Evolutionary conservation across 345 rosid species (phyloP).

Genomic region (Turnera subulata): DNA sequence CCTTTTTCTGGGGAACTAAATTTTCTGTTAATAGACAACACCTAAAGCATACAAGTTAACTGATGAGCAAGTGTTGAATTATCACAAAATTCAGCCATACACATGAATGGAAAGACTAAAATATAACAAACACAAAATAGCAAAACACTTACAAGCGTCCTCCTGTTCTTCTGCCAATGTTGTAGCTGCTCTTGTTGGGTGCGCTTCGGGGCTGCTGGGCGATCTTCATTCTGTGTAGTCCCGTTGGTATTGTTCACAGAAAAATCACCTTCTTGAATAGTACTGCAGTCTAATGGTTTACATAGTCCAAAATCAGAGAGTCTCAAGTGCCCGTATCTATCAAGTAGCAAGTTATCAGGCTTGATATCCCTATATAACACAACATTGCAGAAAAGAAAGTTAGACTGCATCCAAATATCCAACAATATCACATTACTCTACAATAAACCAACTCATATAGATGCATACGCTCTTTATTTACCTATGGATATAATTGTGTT

Average conservation of each 20-base stretch:
- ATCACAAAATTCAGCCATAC: too few species aligned
- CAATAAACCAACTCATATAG: slow-evolving; percentile 1
- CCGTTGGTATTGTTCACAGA: slow-evolving; percentile 32
- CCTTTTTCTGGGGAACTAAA: too few species aligned
- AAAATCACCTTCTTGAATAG: slow-evolving; percentile 71
- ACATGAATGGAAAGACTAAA: too few species aligned
- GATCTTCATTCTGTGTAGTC: slow-evolving; percentile 45
- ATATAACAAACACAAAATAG: slow-evolving; percentile 3
- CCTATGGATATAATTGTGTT: slow-evolving; percentile 92
- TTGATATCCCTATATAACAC: slow-evolving; percentile 68
- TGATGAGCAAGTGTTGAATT: too few species aligned
- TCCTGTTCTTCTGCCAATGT: slow-evolving; percentile 92
- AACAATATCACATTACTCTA: not conserved
- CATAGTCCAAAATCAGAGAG: slow-evolving; percentile 95
- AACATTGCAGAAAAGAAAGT: not conserved
- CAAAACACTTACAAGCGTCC: slow-evolving; percentile 71
- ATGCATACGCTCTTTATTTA: not conserved
- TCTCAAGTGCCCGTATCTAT: slow-evolving; percentile 77
- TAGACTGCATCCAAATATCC: slow-evolving; percentile 6
- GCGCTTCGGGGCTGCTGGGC: slow-evolving; percentile 54
- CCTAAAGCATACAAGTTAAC: too few species aligned
- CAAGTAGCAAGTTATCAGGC: slow-evolving; percentile 92
- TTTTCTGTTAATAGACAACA: too few species aligned
- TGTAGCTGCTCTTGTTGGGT: slow-evolving; percentile 86
- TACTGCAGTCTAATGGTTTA: slow-evolving; percentile 87